Base-by-base conservation (phyloP, 2,329 filamentous ascomycete genomes). In the Penicillium brasilianum region DNA sequence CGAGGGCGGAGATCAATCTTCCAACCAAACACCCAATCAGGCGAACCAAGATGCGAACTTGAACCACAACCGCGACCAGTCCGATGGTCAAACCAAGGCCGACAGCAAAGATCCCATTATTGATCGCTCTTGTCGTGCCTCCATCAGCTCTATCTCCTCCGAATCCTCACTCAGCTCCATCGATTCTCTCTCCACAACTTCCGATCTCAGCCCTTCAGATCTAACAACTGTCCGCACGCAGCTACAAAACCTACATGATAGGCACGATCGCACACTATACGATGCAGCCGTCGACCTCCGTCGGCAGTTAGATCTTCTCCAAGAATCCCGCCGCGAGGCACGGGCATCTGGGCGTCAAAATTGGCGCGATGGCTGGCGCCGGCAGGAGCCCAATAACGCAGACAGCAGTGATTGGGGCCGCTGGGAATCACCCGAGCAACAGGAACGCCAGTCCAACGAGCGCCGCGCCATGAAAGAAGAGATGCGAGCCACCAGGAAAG, bases 121-220 rank as follows among this genome's bases (percentile, higher is more conserved):
- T 14, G 66, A 69, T 44, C 68, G 58, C 10, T 51, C 67, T 20
- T 74, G 75, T 6, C 67, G 76, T 10, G 54, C 52, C 39, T 78
- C 76, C 2, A 60, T 70, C 13, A 65, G 59, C 46, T 78, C 76
- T 1, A 61, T 56, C 5, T 69, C 72, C 11, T 77, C 74, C 5
- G 69, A 75, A 7, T 71, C 72, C 1, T 78, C 76, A 0, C 65
- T 78, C 13, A 73, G 72, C 49, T 78, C 76, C 1, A 74, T 78
- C 46, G 73, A 77, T 41, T 72, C 75, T 10, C 56, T 78, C 22
- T 76, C 74, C 20, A 76, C 75, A 6, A 74, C 72, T 3, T 77
- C 76, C 4, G 75, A 77, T 14, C 67, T 78, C 32, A 71, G 69
- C 39, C 67, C 74, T 7, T 71, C 73, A 1, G 76, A 78, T 56